Evolutionary conservation across 352 stramenopile genomes (phyloP).

Genomic region (Pythium apleroticum): DNA sequence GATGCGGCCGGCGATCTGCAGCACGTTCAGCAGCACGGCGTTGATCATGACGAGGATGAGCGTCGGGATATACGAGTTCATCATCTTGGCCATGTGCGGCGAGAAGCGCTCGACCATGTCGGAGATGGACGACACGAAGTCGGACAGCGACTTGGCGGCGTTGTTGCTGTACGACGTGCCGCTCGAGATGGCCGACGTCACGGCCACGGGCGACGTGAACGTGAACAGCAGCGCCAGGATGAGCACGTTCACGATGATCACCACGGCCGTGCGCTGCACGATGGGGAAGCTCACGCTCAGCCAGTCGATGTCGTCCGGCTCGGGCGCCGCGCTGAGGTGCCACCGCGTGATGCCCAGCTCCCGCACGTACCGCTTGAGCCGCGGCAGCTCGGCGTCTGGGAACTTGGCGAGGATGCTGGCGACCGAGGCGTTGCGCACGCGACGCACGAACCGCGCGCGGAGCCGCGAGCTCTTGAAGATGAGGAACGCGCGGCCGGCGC

Average conservation of each 20-base stretch:
- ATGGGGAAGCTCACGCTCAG: conserved; percentile 83
- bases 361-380: conserved; percentile 71
- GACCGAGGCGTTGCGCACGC: conserved; percentile 73
- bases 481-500: conserved; percentile 75
- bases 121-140: conserved; percentile 60
- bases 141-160: conserved; percentile 63
- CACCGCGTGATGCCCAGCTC: conserved; percentile 77
- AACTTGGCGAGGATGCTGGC: conserved; percentile 74
- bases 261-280: conserved; percentile 68
- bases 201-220: conserved; percentile 83
- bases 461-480: conserved; percentile 77
- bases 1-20: conserved; percentile 78
- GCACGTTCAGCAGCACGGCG: conserved; percentile 79
- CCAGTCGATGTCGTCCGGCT: conserved; percentile 87
- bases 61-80: conserved; percentile 76
- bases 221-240: conserved; percentile 75
- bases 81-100: conserved; percentile 79
- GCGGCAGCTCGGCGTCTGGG: conserved; percentile 55
- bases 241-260: conserved; percentile 72
- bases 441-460: conserved; percentile 74
- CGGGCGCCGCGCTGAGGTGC: conserved; percentile 70
- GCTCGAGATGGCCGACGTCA: conserved; percentile 81
- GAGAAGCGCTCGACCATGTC: conserved; percentile 60
- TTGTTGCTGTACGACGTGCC: conserved; percentile 61
- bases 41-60: conserved; percentile 90